Evolutionary conservation across 2,329 filamentous ascomycete genomes (phyloP).

Genomic region (Exophiala viscosa): DNA sequence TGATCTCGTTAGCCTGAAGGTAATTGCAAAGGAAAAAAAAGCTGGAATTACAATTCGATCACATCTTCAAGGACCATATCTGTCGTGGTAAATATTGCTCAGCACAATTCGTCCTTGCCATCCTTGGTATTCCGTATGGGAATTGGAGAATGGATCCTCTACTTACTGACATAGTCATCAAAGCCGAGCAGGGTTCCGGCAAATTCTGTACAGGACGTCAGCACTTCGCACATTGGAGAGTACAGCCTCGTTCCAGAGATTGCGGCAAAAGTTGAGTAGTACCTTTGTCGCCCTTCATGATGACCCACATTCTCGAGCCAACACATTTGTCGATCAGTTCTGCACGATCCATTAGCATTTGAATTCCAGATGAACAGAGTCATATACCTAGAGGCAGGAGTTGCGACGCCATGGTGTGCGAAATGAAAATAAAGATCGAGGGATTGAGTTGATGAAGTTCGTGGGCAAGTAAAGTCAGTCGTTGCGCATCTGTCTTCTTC

Average conservation of each 20-base stretch:
- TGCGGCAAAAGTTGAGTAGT: conserved; percentile 22
- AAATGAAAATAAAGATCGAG: neutral
- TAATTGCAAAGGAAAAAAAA: neutral
- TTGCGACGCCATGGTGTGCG: conserved; percentile 63
- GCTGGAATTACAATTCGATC: conserved; percentile 76
- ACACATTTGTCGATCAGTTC: conserved; percentile 99
- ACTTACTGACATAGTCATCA: conserved; percentile 99
- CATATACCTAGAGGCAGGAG: conserved; percentile 65
- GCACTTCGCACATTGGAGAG: too few species aligned
- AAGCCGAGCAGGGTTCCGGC: conserved; percentile 91
- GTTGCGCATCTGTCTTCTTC: too few species aligned
- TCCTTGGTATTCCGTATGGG: neutral
- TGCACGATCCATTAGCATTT: conserved; percentile 38
- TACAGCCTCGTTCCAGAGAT: too few species aligned
- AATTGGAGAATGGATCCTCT: conserved; percentile 11
- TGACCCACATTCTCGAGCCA: conserved; percentile 94
- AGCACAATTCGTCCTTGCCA: neutral
- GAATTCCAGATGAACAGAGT: neutral
- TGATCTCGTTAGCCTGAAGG: neutral
- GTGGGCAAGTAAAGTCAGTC: too few species aligned
- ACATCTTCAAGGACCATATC: conserved; percentile 99
- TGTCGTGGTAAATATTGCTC: conserved; percentile 38
- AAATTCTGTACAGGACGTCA: conserved; percentile 64
- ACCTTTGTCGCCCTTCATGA: conserved; percentile 99
- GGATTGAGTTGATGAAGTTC: neutral